Evolutionary conservation across 208 protist genomes (phyloP).

Genomic region (Acanthamoeba quina): DNA sequence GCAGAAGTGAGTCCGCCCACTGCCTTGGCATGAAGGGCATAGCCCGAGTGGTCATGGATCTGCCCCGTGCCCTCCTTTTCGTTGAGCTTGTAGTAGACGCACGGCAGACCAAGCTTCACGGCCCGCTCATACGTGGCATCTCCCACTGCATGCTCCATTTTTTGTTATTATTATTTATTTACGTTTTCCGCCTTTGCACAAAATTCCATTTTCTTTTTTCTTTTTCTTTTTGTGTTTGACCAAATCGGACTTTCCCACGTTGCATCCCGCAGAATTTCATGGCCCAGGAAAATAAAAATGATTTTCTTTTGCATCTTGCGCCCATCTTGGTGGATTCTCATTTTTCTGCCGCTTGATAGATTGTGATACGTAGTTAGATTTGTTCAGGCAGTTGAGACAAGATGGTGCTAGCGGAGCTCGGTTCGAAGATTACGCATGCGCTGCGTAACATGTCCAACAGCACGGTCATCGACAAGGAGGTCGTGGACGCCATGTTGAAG

Average conservation of each 20-base stretch:
- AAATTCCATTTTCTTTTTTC: not conserved
- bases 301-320: too few species aligned
- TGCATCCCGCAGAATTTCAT: not conserved
- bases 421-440: constrained; percentile 87
- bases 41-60: not conserved
- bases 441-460: constrained; percentile 71
- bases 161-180: not conserved
- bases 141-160: not conserved
- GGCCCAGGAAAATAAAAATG: not conserved
- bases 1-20: not conserved
- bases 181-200: not conserved
- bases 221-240: not conserved
- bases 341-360: too few species aligned
- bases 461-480: constrained; percentile 83
- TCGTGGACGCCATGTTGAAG: constrained; percentile 96
- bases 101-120: not conserved
- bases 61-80: not conserved
- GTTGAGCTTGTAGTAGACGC: not conserved
- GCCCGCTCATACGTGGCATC: not conserved
- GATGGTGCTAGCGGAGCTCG: constrained; percentile 96
- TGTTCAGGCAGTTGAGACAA: constrained; percentile 48
- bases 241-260: not conserved
- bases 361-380: not conserved
- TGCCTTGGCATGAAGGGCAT: not conserved
- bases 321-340: not conserved